phyloP scores from a whole-genome alignment of 129 eudicot genomes.

The Chrysanthemum lavandulifolium region DNA sequence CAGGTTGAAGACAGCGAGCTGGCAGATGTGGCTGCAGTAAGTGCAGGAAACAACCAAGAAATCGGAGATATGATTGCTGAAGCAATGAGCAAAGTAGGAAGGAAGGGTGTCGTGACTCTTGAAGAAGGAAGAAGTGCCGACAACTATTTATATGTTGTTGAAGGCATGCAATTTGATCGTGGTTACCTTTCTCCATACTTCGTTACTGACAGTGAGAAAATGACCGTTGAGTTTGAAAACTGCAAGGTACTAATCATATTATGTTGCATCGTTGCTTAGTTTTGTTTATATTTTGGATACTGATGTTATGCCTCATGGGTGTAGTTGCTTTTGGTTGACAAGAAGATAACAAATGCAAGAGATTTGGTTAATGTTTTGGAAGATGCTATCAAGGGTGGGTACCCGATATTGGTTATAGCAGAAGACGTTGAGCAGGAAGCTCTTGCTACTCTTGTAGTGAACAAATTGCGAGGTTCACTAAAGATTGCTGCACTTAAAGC shows the following conservation, averaged over 20 bases:
- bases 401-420: constrained; percentile 55
- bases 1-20: constrained; percentile 81
- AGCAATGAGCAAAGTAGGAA: constrained; percentile 76
- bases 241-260: constrained; percentile 32
- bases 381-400: constrained; percentile 68
- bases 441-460: constrained; percentile 78
- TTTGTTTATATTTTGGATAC: constrained; percentile 9
- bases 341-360: constrained; percentile 76
- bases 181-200: constrained; percentile 43
- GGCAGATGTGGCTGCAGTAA: constrained; percentile 81
- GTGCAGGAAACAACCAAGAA: constrained; percentile 77
- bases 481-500: constrained; percentile 53
- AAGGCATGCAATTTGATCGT: constrained; percentile 50
- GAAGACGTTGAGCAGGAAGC: constrained; percentile 86
- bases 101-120: constrained; percentile 81
- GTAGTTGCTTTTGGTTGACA: constrained; percentile 63
- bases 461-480: constrained; percentile 66
- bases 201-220: constrained; percentile 36
- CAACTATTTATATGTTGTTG: constrained; percentile 38
- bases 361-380: constrained; percentile 66
- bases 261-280: background rate
- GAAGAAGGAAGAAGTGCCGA: constrained; percentile 65
- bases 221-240: constrained; percentile 43
- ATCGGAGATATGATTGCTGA: constrained; percentile 82
- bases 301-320: constrained; percentile 19